Evolutionary conservation across 78 protist genomes (phyloP), one percentile per base, ranked within the genome.

Genomic region (Monosiga brevicollis): DNA sequence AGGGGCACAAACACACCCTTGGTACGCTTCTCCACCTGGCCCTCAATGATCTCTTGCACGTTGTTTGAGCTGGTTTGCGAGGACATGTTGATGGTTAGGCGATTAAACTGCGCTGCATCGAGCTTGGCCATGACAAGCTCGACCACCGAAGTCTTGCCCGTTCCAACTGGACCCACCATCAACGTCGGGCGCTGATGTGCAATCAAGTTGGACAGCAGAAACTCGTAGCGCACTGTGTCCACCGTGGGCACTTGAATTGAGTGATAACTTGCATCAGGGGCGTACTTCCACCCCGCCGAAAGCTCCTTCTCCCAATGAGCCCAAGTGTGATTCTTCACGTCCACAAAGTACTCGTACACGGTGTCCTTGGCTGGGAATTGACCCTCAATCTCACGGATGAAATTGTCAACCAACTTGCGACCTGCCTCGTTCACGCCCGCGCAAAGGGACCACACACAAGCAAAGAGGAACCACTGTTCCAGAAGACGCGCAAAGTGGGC

Each of bases 171-270:
- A 73, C 97, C 97, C 34, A 85, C 84, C 42, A 92, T 23, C 32
- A 95, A 73, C 25, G 71, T 37, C 54, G 79, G 73, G n/a, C 35
- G 0, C 36, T 76, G 34, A 22, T 43, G 35, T 26, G 71, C n/a
- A 24, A 86, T 71, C 42, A 95, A 81, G 15, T 39, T 37, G 40
- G 76, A 2, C 26, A 87, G 36, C 26, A 91, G 42, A 79, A 41
- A 90, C 73, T 76, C 2, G 83, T 84, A 37, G 37, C 95, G 85
- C 38, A 86, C 81, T 35, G 95, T 91, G 87, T 95, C 95, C 40
- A 92, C 87, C 35, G 94, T 91, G 32, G 97, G 97, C 73, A 95
- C 95, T 39, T 90, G 42, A 72, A 95, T 77, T 73, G 72, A 43
- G 89, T 79, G 87, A 83, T 87, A 90, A 20, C 92, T 88, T 36